Percentiles rank a stretch among this genome's conserved stretches.
These are phyloP conservation scores for Tardiomyces digboiensis DNA, from an alignment of 1,139 yeast species.

Conservation along the genomic window DNA sequence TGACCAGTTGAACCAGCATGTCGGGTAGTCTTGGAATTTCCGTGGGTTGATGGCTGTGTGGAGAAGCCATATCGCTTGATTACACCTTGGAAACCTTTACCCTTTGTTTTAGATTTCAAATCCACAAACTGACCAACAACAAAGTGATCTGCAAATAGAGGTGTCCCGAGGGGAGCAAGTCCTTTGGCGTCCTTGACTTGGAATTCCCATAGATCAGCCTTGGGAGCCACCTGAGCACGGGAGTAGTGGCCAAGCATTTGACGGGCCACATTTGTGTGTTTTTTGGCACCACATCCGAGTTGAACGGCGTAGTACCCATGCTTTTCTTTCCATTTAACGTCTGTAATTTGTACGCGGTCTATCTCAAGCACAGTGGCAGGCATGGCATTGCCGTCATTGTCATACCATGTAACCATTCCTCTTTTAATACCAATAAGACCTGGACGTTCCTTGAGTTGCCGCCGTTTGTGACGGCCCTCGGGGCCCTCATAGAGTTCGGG, in stretches of 20 bases:
- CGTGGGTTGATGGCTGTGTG: slow-evolving; percentile 92
- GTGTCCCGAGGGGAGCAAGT: slow-evolving; percentile 68
- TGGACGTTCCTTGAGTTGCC: slow-evolving; percentile 58
- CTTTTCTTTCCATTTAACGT: slow-evolving; percentile 53
- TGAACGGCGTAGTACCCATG: slow-evolving; percentile 84
- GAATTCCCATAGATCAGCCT: slow-evolving; percentile 65
- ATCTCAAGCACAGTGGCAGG: slow-evolving; percentile 72
- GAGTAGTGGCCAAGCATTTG: slow-evolving; percentile 72
- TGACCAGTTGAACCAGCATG: slow-evolving; percentile 98
- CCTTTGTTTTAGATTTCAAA: slow-evolving; percentile 69
- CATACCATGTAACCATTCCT: slow-evolving; percentile 87
- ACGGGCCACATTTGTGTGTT: slow-evolving; percentile 51
- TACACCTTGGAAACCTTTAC: slow-evolving; percentile 98
- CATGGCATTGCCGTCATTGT: slow-evolving; percentile 44
- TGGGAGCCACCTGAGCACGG: slow-evolving; percentile 78
- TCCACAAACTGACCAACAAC: slow-evolving; percentile 79
- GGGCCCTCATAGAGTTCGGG: slow-evolving; percentile 29
- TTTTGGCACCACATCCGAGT: slow-evolving; percentile 74
- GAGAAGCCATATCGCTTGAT: slow-evolving; percentile 93
- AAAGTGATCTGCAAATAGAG: slow-evolving; percentile 76
- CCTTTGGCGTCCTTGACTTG: slow-evolving; percentile 60
- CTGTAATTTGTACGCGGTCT: slow-evolving; percentile 78
- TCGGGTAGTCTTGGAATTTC: slow-evolving; percentile 91
- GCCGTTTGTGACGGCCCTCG: slow-evolving; percentile 27
- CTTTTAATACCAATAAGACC: slow-evolving; percentile 77